Percentiles rank a stretch among this genome's conserved stretches.
Conservation (phyloP, 2,329 filamentous ascomycete genomes). For the Apiospora kogelbergensis region DNA sequence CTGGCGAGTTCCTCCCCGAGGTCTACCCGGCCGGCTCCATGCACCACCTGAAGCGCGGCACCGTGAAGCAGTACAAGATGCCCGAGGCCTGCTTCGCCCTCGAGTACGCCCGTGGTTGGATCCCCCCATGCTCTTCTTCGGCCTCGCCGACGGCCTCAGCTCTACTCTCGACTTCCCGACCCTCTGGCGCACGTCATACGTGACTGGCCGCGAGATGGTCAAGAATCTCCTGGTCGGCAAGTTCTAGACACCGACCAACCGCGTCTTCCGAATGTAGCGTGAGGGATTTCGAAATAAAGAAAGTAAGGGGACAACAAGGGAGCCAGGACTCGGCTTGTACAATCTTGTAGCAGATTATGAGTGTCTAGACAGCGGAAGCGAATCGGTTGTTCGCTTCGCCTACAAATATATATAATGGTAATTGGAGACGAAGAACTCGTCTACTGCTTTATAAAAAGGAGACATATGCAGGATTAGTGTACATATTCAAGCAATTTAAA, state of each 20-base stretch:
- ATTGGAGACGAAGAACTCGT: not conserved
- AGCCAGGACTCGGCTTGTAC: not conserved
- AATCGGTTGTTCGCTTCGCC: not conserved
- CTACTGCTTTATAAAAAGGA: not conserved
- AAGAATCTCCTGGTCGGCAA: slow-evolving; percentile 70
- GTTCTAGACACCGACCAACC: slow-evolving; percentile 47
- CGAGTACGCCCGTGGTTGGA: slow-evolving; percentile 85
- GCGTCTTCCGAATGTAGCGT: not conserved
- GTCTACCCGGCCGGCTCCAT: slow-evolving; percentile 68
- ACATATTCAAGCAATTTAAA: not conserved
- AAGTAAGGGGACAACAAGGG: too few relatives aligned
- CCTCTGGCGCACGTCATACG: slow-evolving; percentile 72
- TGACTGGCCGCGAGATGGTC: slow-evolving; percentile 78
- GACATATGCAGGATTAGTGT: not conserved
- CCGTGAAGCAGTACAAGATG: slow-evolving; percentile 83
- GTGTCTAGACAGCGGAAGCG: not conserved
- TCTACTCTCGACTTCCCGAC: slow-evolving; percentile 86
- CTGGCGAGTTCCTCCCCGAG: slow-evolving; percentile 66
- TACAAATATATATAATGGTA: not conserved
- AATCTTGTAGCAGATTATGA: not conserved
- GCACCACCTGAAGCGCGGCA: slow-evolving; percentile 70
- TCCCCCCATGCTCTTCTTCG: slow-evolving; percentile 93
- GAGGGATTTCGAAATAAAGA: not conserved
- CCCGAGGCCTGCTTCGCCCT: slow-evolving; percentile 74
- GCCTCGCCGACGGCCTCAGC: slow-evolving; percentile 76